These are phyloP conservation scores for Zostera marina DNA, from an alignment of 116 monocot species.

Conservation along the genomic window DNA sequence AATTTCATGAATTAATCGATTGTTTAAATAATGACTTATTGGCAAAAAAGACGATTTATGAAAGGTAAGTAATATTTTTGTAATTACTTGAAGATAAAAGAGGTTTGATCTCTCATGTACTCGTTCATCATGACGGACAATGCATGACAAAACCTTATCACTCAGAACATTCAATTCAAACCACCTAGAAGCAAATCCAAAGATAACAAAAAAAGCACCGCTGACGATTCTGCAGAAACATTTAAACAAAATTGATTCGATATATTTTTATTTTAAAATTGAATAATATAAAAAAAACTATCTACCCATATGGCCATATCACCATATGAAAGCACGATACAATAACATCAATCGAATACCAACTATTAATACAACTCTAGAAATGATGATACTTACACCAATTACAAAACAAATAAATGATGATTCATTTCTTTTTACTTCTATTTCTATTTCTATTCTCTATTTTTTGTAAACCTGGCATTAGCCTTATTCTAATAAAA, in stretches of 20 bases:
- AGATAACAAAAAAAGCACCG: constrained; percentile 47
- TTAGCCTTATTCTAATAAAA: too few species aligned
- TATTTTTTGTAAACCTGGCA: too few species aligned
- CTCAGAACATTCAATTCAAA: constrained; percentile 16
- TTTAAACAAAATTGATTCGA: neutral
- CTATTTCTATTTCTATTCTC: neutral
- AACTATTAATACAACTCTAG: too few species aligned
- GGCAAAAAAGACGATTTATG: too few species aligned
- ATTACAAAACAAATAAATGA: too few species aligned
- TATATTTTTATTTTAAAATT: neutral
- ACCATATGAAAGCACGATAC: too few species aligned
- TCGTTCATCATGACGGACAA: constrained; percentile 15
- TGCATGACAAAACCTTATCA: constrained; percentile 33
- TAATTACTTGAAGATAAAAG: constrained; percentile 45
- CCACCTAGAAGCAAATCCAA: constrained; percentile 44
- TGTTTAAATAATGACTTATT: neutral
- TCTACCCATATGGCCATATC: too few species aligned
- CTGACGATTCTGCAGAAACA: constrained; percentile 31
- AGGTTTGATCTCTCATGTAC: constrained; percentile 16
- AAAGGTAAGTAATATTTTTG: neutral
- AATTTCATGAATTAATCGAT: constrained; percentile 1
- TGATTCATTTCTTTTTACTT: too few species aligned
- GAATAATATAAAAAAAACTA: neutral
- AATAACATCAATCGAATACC: too few species aligned
- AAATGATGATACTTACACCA: too few species aligned